Base-by-base conservation (phyloP, 2,329 filamentous ascomycete species). In the Dactylella cylindrospora region DNA sequence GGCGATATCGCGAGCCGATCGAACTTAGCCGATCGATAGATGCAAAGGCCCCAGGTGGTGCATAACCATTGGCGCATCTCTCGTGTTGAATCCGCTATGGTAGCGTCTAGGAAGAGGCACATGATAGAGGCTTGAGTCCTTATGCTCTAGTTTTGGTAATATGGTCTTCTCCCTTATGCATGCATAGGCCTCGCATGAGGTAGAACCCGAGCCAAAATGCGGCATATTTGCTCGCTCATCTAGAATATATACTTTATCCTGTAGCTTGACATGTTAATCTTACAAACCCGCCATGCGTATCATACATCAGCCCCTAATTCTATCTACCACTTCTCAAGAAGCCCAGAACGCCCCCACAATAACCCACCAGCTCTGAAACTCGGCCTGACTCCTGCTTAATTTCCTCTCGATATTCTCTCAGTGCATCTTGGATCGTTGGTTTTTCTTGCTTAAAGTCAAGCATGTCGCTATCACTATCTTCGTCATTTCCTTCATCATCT, bases 331-430 rank as follows among this genome's bases (percentile, higher is more conserved):
- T 83, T 65, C 89, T 81, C 68, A 95, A 76, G 75, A 93, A 95
- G 32, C 82, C 82, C 13, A 94, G 83, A 19, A 96, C 88, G 66
- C 91, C 91, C 66, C 84, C 82, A 71, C 88, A 94, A 72, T 93
- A 96, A 12, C 90, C 89, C 9, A 94, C 87, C 65, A 96, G 74
- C 47, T 82, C 82, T 51, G 85, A 83, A 51, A 97, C 73, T 51
- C 90, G 79, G 60, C 78, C 78, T 41, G 81, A 80, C 72, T 95
- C 90, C 68, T 76, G 77, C 71, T 84, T 83, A 72, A 91, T 86
- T 68, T 85, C 82, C 22, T 73, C 74, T 72, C 84, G 84, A 88
- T 89, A 96, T 67, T 80, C 78, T 46, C 74, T 73, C 61, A 96
- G 73, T 39, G 80, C 81, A 1, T 73, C 75, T 38, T 83, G 49